phyloP scores from a whole-genome alignment of 2,329 filamentous ascomycete genomes.

The Verticillium tricorpus region DNA sequence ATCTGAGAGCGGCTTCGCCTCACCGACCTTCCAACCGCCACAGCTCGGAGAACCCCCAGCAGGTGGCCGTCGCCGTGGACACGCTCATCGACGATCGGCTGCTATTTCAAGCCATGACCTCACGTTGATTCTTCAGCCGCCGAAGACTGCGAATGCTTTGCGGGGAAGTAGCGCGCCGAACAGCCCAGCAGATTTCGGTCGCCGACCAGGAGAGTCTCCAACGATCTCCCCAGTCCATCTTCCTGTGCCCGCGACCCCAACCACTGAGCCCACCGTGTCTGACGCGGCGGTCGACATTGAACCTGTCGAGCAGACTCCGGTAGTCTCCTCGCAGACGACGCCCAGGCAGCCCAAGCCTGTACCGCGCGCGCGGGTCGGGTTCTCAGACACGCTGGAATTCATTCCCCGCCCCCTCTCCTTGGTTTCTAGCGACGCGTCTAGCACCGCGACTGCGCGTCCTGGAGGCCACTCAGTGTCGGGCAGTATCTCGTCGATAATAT shows the following conservation, averaged over 20 bases:
- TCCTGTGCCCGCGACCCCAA: neutral
- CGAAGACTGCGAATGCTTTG: conserved; percentile 41
- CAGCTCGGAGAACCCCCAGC: conserved; percentile 30
- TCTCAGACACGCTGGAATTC: conserved; percentile 79
- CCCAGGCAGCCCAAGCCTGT: conserved; percentile 26
- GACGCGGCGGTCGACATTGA: neutral
- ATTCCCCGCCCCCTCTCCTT: conserved; percentile 79
- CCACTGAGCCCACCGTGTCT: neutral
- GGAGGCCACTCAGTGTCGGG: conserved; percentile 67
- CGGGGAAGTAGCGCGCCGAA: conserved; percentile 59
- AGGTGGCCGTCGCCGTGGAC: conserved; percentile 57
- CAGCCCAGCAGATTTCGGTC: conserved; percentile 49
- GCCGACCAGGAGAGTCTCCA: neutral
- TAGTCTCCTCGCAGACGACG: conserved; percentile 7
- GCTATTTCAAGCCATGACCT: conserved; percentile 84
- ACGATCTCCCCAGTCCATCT: neutral
- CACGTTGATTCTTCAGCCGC: conserved; percentile 60
- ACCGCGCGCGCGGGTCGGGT: conserved; percentile 67
- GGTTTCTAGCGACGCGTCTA: conserved; percentile 79
- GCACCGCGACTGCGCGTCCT: conserved; percentile 64
- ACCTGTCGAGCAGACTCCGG: neutral
- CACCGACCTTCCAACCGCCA: conserved; percentile 47
- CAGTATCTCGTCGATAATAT: conserved; percentile 75
- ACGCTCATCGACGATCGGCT: conserved; percentile 75
- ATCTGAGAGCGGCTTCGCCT: conserved; percentile 51